phyloP scores from a whole-genome alignment of 2,329 filamentous ascomycete species.

The Pseudovirgaria hyperparasitica region DNA sequence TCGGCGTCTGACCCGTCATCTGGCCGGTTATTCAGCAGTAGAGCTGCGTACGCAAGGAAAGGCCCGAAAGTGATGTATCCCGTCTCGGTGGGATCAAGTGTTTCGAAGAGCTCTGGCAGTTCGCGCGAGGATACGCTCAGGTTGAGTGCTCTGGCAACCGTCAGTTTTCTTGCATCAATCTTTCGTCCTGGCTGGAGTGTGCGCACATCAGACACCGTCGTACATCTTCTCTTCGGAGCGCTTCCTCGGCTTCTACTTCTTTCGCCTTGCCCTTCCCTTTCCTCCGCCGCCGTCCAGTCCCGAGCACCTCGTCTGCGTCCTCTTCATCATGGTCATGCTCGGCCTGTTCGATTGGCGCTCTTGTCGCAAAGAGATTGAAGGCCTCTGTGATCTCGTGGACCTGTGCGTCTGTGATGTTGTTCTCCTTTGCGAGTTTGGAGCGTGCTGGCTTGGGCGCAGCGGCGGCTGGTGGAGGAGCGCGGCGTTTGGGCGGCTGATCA shows the following conservation, averaged over 20 bases:
- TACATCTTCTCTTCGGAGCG: constrained; percentile 31
- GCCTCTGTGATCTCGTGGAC: constrained; percentile 87
- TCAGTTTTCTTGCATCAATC: constrained; percentile 1
- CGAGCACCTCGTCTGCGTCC: no score
- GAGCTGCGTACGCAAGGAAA: constrained; percentile 78
- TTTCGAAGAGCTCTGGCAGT: constrained; percentile 61
- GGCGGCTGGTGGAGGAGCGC: constrained; percentile 10
- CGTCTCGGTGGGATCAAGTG: constrained; percentile 70
- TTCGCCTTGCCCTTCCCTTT: constrained; percentile 46
- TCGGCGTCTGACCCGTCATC: constrained; percentile 11
- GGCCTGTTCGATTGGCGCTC: background rate
- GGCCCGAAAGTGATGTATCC: constrained; percentile 68
- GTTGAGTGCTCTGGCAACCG: constrained; percentile 56
- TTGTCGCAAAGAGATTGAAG: constrained; percentile 58
- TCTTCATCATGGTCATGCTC: constrained; percentile 47
- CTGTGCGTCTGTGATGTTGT: constrained; percentile 72
- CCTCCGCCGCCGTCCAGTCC: no score
- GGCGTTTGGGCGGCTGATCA: constrained; percentile 21
- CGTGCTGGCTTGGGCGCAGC: constrained; percentile 10
- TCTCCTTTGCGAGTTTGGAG: constrained; percentile 84
- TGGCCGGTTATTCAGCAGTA: constrained; percentile 58
- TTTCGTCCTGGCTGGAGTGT: no score
- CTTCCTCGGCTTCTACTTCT: constrained; percentile 22
- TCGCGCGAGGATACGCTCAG: constrained; percentile 55
- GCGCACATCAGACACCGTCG: constrained; percentile 41